Base-by-base conservation (phyloP, 2,329 filamentous ascomycete species). In the Stemphylium vesicarium region DNA sequence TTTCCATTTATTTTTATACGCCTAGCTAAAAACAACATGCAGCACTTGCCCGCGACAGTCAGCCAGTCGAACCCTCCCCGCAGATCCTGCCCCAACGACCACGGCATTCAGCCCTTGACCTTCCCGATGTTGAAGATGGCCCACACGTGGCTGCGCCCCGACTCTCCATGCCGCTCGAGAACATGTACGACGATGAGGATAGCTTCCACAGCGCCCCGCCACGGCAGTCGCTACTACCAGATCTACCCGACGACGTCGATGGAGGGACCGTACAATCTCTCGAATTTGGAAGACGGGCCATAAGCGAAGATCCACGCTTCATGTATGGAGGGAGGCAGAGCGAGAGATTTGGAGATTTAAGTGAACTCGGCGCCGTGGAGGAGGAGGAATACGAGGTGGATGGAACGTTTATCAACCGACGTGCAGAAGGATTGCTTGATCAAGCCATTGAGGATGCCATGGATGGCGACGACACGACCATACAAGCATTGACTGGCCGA, bases 41-140 rank as follows among this genome's bases (percentile, higher is more conserved):
- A 82, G 80, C 78, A n/a, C 77, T 85, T 42, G 82, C 82, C 1
- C 79, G 78, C 12, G 65, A 74, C n/a, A 80, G 79, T 2, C 73
- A 77, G 53, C 77, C 78, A 6, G 76, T 80, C 10, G 69, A 77
- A 35, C 80, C 80, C 3, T 82, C 82, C 5, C 81, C 82, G 0
- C 72, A 77, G 56, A 72, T 70, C 31, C 70, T 70, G 33, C 60
- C 59, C 11, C 63, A 54, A 38, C 56, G 56, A 22, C 55, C 57
- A 38, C 68, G 71, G 48, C 74, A 69, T 63, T 73, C 65, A 59
- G 69, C 74, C 50, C 65, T 71, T 51, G 78, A 82, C 38, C 66
- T 75, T 31, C 67, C 69, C 16, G 80, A 83, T 22, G 75, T 80
- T 20, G 81, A 82, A 43, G 72, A 75, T 59, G 81, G 80, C 44